These are phyloP conservation scores for Mediolabrus comicus DNA, from an alignment of 108 stramenopile genomes.

Conservation along the genomic window DNA sequence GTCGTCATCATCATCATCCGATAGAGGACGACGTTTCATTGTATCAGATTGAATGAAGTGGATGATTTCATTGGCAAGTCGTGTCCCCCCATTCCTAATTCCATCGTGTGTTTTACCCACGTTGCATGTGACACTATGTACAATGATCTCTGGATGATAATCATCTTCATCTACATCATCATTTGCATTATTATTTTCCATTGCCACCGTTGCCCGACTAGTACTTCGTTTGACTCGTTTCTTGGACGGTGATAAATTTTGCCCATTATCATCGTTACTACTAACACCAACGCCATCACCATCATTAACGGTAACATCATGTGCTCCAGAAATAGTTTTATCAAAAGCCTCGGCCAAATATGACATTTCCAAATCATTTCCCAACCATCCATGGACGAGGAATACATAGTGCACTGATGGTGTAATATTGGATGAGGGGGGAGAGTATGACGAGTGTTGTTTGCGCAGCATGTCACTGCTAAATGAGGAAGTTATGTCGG, in stretches of 20 bases:
- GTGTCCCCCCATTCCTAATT: slow-evolving; percentile 68
- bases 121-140: slow-evolving; percentile 71
- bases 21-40: slow-evolving; percentile 16
- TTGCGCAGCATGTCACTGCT: background rate
- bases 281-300: background rate
- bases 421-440: slow-evolving; percentile 13
- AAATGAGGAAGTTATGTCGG: background rate
- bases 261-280: background rate
- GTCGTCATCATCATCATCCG: background rate
- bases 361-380: slow-evolving; percentile 76
- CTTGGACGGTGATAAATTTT: background rate
- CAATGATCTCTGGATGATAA: slow-evolving; percentile 36
- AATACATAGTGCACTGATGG: slow-evolving; percentile 66
- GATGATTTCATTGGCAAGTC: slow-evolving; percentile 71
- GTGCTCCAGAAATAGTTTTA: background rate
- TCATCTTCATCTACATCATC: background rate
- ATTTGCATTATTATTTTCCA: background rate
- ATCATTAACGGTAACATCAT: background rate
- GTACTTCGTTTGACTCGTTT: slow-evolving; percentile 23
- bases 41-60: slow-evolving; percentile 60
- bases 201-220: background rate
- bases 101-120: slow-evolving; percentile 80
- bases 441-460: slow-evolving; percentile 7
- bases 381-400: slow-evolving; percentile 83
- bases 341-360: slow-evolving; percentile 55